Base-by-base conservation (phyloP, 805 yeast genomes). In the Saccharomycopsis fodiens region DNA sequence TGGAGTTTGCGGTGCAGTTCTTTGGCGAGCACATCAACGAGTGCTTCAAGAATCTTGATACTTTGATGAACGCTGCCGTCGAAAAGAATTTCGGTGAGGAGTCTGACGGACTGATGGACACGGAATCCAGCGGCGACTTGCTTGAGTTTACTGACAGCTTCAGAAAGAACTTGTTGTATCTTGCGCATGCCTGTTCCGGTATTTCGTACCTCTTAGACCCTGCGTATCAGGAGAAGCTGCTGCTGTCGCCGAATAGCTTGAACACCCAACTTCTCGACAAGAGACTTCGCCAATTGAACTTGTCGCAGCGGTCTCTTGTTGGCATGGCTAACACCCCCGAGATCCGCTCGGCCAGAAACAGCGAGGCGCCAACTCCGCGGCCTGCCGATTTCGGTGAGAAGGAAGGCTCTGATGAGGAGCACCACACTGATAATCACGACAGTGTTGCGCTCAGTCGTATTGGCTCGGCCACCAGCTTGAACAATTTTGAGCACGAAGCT, bases 151-250 rank as follows among this genome's bases (percentile, higher is more conserved):
- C 76, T 2, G 91, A 85, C 53, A 72, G 67, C 2, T 57, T 85
- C 15, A 67, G 76, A 21, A 73, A 72, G 51, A 71, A 74, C 54
- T 64, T 84, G 22, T 63, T 78, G 7, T 78, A 76, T 42, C 58
- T 85, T 39, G 70, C 83, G 0, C 77, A 79, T 48, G 65, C 78
- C 0, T 53, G 82, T 3, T 76, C 89, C 35, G 96, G 96, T 21
- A 65, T 78, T 6, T 74, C 95, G 29, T 69, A 73, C 37, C 64
- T 88, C 31, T 76, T 85, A 55, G 96, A 87, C 57, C 85, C 94
- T 0, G 77, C 79, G 12, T 82, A 69, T 54, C 69, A 72, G 38
- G 76, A 70, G 36, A 69, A 69, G 38, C 4, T n/a, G 8, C 12
- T 13, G 20, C 13, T 38, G 25, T 16, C 37, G n/a, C 16, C 16